Percentiles rank a stretch among this genome's conserved stretches.
Conservation (phyloP, 2,329 filamentous ascomycete genomes). For the Colletotrichum eleusines region DNA sequence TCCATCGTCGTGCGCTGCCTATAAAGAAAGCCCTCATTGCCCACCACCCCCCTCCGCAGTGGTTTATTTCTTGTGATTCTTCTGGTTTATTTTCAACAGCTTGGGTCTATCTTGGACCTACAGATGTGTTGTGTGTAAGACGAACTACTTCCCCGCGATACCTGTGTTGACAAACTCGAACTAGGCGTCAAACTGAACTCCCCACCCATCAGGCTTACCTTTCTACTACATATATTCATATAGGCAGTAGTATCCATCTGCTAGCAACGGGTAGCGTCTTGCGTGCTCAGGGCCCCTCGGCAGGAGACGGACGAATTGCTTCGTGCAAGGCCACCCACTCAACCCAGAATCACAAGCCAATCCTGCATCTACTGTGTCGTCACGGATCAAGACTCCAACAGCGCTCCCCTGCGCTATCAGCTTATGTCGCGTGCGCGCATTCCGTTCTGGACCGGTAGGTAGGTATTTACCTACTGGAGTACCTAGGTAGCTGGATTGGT, state of each 20-base stretch:
- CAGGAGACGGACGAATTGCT: background rate
- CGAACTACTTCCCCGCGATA: background rate
- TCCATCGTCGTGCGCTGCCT: slow-evolving; percentile 17
- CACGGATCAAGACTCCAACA: slow-evolving; percentile 9
- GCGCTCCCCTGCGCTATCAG: background rate
- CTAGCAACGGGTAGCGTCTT: background rate
- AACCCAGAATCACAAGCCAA: slow-evolving; percentile 18
- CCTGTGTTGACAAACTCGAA: background rate
- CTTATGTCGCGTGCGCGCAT: slow-evolving; percentile 29
- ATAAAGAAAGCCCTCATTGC: slow-evolving; percentile 27
- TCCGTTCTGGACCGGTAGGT: slow-evolving; percentile 17
- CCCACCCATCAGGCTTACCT: background rate
- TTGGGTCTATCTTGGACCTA: background rate
- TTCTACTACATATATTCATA: background rate
- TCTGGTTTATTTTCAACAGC: background rate
- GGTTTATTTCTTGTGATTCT: background rate
- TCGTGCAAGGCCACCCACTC: slow-evolving; percentile 3
- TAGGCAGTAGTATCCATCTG: background rate
- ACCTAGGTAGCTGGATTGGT: background rate
- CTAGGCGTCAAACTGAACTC: background rate
- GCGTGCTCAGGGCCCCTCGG: background rate
- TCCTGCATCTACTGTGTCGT: slow-evolving; percentile 6
- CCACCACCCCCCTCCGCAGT: background rate
- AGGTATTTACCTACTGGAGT: too few relatives aligned
- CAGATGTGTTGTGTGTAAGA: background rate